phyloP scores from a whole-genome alignment of 495 filamentous ascomycete genomes.

The Neurospora pannonica region DNA sequence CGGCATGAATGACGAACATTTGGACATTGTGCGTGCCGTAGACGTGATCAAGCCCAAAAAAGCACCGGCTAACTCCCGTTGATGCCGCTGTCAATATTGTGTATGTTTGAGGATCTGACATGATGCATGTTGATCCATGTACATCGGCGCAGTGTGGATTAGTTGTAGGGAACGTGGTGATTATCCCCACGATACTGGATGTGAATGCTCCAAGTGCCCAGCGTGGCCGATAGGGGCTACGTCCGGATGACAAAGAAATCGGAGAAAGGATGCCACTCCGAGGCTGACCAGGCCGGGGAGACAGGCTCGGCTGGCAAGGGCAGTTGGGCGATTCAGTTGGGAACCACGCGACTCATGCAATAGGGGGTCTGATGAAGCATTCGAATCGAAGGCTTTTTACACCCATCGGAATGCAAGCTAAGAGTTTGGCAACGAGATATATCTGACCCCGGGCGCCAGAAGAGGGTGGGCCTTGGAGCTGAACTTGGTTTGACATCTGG shows the following conservation, averaged over 20 bases:
- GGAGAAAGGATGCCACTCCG: background rate
- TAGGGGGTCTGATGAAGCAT: background rate
- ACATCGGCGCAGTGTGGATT: background rate
- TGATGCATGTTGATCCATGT: background rate
- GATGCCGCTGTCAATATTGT: background rate
- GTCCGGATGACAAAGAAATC: background rate
- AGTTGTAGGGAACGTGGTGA: background rate
- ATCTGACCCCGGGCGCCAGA: background rate
- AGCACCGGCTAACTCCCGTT: background rate
- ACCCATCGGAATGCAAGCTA: background rate
- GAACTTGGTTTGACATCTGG: background rate
- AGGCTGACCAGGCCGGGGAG: background rate
- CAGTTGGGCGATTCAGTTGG: background rate
- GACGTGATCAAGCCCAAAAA: background rate
- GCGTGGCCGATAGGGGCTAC: background rate
- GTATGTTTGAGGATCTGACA: background rate
- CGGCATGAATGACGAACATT: background rate
- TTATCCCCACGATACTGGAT: background rate
- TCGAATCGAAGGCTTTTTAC: background rate
- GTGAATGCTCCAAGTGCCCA: background rate
- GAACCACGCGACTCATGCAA: background rate
- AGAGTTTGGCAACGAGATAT: background rate
- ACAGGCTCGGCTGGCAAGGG: background rate
- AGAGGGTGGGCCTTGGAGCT: background rate
- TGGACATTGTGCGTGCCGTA: background rate